A percentile compares a stretch with the other conserved stretches of the same genome.
Conservation (phyloP, 352 stramenopile genomes). For the Aphanomyces astaci region DNA sequence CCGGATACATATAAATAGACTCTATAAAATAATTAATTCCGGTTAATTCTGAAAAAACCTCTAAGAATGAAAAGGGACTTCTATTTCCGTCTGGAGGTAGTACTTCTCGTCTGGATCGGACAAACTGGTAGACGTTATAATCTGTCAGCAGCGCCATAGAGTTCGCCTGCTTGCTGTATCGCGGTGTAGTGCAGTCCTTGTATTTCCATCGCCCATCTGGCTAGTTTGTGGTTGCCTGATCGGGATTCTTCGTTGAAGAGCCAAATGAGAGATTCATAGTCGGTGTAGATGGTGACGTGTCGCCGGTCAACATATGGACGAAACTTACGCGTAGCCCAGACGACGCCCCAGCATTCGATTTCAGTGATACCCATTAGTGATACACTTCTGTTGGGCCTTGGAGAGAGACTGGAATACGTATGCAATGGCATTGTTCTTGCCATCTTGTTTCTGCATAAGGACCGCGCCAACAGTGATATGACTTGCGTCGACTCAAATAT, state of each 20-base stretch:
- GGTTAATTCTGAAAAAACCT: too few species aligned
- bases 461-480: too few species aligned
- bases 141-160: background rate
- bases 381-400: background rate
- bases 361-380: background rate
- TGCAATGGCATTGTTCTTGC: background rate
- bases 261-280: background rate
- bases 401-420: background rate
- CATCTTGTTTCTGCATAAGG: background rate
- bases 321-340: background rate
- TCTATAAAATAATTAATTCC: too few species aligned
- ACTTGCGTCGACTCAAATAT: background rate
- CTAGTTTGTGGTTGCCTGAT: background rate
- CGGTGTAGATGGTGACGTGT: background rate
- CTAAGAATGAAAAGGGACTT: too few species aligned
- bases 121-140: too few species aligned
- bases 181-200: background rate
- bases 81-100: too few species aligned
- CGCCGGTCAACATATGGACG: background rate
- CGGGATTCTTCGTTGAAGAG: background rate
- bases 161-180: background rate
- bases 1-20: too few species aligned
- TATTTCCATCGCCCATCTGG: background rate
- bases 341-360: background rate
- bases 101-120: too few species aligned